Evolutionary conservation across 352 stramenopile genomes (phyloP).

Genomic region (Globisporangium radiosum): DNA sequence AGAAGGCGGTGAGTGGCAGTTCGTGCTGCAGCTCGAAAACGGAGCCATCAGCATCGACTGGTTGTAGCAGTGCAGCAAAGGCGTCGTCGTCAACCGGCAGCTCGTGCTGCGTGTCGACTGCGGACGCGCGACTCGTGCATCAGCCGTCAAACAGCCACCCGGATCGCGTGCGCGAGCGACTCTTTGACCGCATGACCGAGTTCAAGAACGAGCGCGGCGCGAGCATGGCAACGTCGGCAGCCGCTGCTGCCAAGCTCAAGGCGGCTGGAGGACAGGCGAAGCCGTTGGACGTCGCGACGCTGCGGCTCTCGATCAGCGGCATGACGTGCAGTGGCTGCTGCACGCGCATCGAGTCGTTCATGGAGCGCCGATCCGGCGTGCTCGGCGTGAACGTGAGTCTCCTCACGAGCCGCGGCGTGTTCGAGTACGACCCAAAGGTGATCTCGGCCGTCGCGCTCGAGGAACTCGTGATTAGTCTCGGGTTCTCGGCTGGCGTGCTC

Average conservation of each 20-base stretch:
- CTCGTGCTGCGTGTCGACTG: slow-evolving; percentile 1
- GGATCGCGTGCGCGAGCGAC: slow-evolving; percentile 16
- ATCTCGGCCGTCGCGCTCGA: slow-evolving; percentile 58
- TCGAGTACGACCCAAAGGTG: slow-evolving; percentile 37
- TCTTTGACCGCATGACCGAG: slow-evolving; percentile 32
- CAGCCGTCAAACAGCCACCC: slow-evolving; percentile 8
- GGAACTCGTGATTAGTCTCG: slow-evolving; percentile 46
- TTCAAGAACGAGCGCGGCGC: slow-evolving; percentile 24
- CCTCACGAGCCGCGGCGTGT: slow-evolving; percentile 46
- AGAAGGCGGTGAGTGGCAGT: not conserved
- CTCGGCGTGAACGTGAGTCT: slow-evolving; percentile 56
- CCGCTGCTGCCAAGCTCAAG: not conserved
- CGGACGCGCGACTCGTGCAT: slow-evolving; percentile 1
- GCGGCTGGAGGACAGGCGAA: not conserved
- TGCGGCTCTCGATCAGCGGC: slow-evolving; percentile 58
- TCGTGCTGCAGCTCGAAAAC: slow-evolving; percentile 1
- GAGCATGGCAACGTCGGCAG: slow-evolving; percentile 8
- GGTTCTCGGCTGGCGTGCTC: slow-evolving; percentile 60
- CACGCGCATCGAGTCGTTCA: slow-evolving; percentile 74
- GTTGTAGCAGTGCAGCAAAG: too few species aligned
- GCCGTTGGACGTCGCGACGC: slow-evolving; percentile 9
- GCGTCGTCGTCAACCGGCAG: not conserved
- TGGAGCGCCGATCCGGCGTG: slow-evolving; percentile 48
- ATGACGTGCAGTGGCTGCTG: slow-evolving; percentile 88
- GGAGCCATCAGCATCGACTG: not conserved